Evolutionary conservation across 2,329 filamentous ascomycete species (phyloP).

Genomic region (Helotiales sp.): DNA sequence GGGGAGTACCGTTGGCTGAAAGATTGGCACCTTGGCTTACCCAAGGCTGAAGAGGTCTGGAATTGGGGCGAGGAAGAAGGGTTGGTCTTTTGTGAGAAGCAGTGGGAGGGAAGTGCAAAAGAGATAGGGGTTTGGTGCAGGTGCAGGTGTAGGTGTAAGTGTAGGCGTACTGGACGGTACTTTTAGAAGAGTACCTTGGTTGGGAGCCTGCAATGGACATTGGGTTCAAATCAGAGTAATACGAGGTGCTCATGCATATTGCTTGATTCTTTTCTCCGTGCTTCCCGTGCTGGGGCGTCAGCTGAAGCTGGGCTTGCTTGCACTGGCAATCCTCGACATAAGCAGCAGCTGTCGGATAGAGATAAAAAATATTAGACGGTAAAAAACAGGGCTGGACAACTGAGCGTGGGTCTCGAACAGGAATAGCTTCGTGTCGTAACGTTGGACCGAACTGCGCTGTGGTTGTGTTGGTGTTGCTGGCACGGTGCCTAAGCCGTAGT

Average conservation of each 20-base stretch:
- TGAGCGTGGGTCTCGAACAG: not conserved
- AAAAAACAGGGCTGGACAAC: not conserved
- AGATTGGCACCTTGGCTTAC: constrained; percentile 10
- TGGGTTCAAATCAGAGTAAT: constrained; percentile 12
- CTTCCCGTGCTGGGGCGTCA: constrained; percentile 13
- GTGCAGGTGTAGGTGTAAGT: too few species aligned
- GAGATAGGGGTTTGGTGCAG: not conserved
- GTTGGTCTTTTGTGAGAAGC: not conserved
- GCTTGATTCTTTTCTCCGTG: constrained; percentile 10
- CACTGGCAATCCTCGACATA: constrained; percentile 1
- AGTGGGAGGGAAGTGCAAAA: not conserved
- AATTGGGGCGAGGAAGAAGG: not conserved
- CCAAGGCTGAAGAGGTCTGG: not conserved
- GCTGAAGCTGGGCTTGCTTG: constrained; percentile 13
- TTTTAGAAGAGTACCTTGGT: not conserved
- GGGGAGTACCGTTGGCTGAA: not conserved
- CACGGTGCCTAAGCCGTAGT: not conserved
- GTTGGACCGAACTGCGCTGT: not conserved
- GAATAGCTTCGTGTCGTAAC: not conserved
- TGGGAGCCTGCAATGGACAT: not conserved
- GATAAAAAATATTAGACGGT: not conserved
- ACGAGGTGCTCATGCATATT: constrained; percentile 10
- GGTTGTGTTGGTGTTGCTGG: not conserved
- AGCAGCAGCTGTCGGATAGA: not conserved
- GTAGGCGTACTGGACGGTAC: not conserved